Conservation (phyloP, 2,329 filamentous ascomycete genomes). For the Hysterium pulicare region DNA sequence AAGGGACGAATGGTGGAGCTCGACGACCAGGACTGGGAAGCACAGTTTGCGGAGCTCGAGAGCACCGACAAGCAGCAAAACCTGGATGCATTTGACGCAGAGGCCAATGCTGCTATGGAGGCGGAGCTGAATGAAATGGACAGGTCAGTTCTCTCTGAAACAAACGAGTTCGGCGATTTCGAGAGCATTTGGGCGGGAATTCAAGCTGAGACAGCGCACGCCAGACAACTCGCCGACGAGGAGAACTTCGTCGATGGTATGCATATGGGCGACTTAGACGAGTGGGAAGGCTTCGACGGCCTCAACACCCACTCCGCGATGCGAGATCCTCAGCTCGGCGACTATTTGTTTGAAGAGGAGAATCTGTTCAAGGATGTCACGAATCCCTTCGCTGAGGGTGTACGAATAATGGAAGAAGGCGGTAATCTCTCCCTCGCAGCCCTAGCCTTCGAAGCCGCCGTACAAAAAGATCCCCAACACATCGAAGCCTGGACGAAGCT, state of each 20-base stretch:
- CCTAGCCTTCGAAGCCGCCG: conserved; percentile 91
- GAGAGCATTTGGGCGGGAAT: conserved; percentile 86
- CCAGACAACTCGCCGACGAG: conserved; percentile 66
- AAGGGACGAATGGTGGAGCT: conserved; percentile 83
- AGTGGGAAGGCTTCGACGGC: conserved; percentile 75
- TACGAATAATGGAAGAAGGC: conserved; percentile 88
- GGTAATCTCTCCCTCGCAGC: conserved; percentile 93
- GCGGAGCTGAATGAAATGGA: conserved; percentile 86
- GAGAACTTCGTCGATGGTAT: conserved; percentile 60
- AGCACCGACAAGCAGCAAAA: conserved; percentile 55
- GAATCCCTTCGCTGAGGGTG: conserved; percentile 88
- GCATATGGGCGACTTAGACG: conserved; percentile 69
- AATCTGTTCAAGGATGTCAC: conserved; percentile 79
- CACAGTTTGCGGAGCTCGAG: conserved; percentile 89
- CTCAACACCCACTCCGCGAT: conserved; percentile 65
- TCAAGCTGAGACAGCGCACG: conserved; percentile 68
- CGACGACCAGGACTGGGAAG: conserved; percentile 92
- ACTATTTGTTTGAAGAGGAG: conserved; percentile 92
- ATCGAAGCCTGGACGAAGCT: conserved; percentile 92
- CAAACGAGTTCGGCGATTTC: conserved; percentile 78
- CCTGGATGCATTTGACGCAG: conserved; percentile 51
- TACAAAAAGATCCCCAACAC: conserved; percentile 83
- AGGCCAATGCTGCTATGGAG: conserved; percentile 74
- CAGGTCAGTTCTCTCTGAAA: conserved; percentile 72
- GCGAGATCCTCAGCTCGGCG: conserved; percentile 74